Percentiles rank a stretch among this genome's conserved stretches.
These are phyloP conservation scores for Taiwanofungus camphoratus DNA, from an alignment of 1,284 basidiomycete genomes.

Conservation along the genomic window DNA sequence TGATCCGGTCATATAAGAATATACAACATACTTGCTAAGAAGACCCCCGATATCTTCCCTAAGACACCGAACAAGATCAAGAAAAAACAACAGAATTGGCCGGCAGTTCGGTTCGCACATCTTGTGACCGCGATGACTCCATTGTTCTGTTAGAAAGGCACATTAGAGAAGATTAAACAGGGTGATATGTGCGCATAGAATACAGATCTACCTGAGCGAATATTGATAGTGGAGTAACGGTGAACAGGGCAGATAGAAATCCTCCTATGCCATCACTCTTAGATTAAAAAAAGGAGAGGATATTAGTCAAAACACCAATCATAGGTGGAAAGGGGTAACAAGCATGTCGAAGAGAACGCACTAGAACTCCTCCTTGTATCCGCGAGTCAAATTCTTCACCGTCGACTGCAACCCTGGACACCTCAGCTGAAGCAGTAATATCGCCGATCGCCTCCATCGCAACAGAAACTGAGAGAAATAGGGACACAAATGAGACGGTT, in stretches of 20 bases:
- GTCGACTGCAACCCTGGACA: slow-evolving; percentile 63
- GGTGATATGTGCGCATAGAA: neutral
- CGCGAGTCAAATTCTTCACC: slow-evolving; percentile 73
- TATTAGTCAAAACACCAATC: no score
- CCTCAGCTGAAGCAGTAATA: slow-evolving; percentile 81
- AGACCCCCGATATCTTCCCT: slow-evolving; percentile 76
- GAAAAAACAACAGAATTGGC: slow-evolving; percentile 69
- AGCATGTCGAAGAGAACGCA: no score
- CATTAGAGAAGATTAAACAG: neutral
- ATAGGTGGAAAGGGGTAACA: no score
- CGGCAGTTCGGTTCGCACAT: slow-evolving; percentile 70
- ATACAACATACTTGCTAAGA: slow-evolving; percentile 54
- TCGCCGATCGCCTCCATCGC: slow-evolving; percentile 87
- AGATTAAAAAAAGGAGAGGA: no score
- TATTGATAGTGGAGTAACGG: slow-evolving; percentile 73
- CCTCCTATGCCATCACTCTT: slow-evolving; percentile 74
- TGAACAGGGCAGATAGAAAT: slow-evolving; percentile 74
- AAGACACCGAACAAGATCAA: slow-evolving; percentile 71
- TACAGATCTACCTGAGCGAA: slow-evolving; percentile 58
- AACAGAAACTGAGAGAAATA: slow-evolving; percentile 48
- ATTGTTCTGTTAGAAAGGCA: slow-evolving; percentile 51
- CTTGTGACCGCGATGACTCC: slow-evolving; percentile 76
- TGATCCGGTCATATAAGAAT: neutral
- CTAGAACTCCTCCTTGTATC: slow-evolving; percentile 81
- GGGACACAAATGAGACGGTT: neutral